A percentile compares a stretch with the other conserved stretches of the same genome.
These are phyloP conservation scores for Penicillium vulpinum DNA, from an alignment of 2,329 filamentous ascomycete genomes.

Conservation along the genomic window DNA sequence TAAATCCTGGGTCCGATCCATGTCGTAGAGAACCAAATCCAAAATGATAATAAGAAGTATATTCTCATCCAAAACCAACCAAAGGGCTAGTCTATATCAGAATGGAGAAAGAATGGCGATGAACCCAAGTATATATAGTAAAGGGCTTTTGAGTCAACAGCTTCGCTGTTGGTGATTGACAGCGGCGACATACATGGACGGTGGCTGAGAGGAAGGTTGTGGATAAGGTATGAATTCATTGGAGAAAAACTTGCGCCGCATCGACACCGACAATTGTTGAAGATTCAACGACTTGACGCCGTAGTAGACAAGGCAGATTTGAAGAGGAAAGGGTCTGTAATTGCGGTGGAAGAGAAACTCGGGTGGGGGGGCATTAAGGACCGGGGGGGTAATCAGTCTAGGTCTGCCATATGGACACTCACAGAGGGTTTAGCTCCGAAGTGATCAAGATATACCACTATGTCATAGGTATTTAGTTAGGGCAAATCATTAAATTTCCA, in stretches of 20 bases:
- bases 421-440: slow-evolving; percentile 35
- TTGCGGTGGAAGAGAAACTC: slow-evolving; percentile 26
- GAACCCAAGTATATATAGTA: slow-evolving; percentile 28
- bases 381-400: slow-evolving; percentile 17
- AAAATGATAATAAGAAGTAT: slow-evolving; percentile 4
- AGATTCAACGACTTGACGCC: slow-evolving; percentile 31
- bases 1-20: slow-evolving; percentile 13
- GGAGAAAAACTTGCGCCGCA: slow-evolving; percentile 29
- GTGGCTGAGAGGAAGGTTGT: slow-evolving; percentile 28
- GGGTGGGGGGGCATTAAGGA: slow-evolving; percentile 22
- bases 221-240: slow-evolving; percentile 30
- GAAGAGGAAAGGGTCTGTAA: slow-evolving; percentile 23
- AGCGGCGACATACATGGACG: slow-evolving; percentile 27
- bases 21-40: slow-evolving; percentile 7
- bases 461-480: slow-evolving; percentile 13
- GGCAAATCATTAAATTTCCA: neutral
- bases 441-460: slow-evolving; percentile 21
- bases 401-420: slow-evolving; percentile 27
- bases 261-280: slow-evolving; percentile 27
- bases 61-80: slow-evolving; percentile 7
- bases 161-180: slow-evolving; percentile 21
- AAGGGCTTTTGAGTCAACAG: slow-evolving; percentile 21
- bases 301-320: slow-evolving; percentile 41
- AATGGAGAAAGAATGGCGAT: slow-evolving; percentile 8
- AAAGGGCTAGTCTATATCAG: slow-evolving; percentile 14